A percentile compares a stretch with the other conserved stretches of the same genome.
These are phyloP conservation scores for Eudorina sp. DNA, from an alignment of 139 green algal genomes.

Conservation along the genomic window DNA sequence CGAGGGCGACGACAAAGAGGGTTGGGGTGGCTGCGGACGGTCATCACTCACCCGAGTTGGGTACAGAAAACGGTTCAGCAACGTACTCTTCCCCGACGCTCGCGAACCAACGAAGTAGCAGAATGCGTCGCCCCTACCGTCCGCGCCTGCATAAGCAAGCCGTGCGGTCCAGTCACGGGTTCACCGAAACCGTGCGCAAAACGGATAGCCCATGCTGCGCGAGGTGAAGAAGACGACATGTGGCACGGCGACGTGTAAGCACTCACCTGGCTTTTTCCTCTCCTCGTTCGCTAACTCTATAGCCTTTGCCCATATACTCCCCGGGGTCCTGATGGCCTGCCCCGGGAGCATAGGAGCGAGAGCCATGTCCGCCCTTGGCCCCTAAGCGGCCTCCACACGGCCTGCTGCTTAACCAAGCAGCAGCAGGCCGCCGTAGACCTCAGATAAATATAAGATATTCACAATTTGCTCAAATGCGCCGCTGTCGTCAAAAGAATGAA, in stretches of 20 bases:
- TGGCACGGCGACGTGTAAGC: neutral
- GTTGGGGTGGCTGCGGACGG: too few relatives aligned
- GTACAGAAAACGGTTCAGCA: constrained; percentile 80
- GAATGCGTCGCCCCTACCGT: constrained; percentile 66
- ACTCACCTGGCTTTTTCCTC: constrained; percentile 61
- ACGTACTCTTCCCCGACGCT: constrained; percentile 74
- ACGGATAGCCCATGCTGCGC: too few relatives aligned
- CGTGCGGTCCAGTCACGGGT: too few relatives aligned
- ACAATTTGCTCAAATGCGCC: neutral
- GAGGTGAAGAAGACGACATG: constrained; percentile 18
- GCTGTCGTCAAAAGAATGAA: neutral
- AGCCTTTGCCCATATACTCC: constrained; percentile 68
- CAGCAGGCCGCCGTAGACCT: constrained; percentile 12
- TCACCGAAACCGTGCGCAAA: too few relatives aligned
- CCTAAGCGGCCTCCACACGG: too few relatives aligned
- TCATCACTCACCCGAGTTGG: constrained; percentile 61
- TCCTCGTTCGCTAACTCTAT: constrained; percentile 57
- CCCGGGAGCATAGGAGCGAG: constrained; percentile 16
- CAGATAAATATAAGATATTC: neutral
- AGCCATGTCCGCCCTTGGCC: neutral
- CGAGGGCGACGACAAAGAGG: too few relatives aligned
- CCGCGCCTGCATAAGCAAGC: constrained; percentile 31
- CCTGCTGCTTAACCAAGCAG: neutral
- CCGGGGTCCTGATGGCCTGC: constrained; percentile 49
- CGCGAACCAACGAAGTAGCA: constrained; percentile 74